Evolutionary conservation across 441 rosid genomes (phyloP), one percentile per base, ranked within the genome.

Genomic region (Daphne laureola): DNA sequence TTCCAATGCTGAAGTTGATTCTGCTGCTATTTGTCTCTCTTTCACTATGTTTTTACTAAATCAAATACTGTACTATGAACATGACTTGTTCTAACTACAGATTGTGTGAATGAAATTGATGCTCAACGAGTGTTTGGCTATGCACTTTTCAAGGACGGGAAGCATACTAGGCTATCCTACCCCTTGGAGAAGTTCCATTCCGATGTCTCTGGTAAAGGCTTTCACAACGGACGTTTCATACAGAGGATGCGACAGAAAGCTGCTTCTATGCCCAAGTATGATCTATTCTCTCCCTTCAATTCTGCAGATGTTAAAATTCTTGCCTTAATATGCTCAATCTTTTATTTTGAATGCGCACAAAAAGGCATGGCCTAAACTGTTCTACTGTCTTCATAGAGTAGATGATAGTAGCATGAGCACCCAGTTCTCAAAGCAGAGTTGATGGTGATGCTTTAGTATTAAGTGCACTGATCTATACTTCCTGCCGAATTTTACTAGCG

Each of bases 201-300:
- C 14, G 79, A 77, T 72, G 83, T 89, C 50, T 73, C 95, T 0
- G 93, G 97, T 35, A 82, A 92, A 70, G 80, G 95, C 67, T 89
- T 89, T 67, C 93, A 89, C 71, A 89, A 86, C 57, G 97, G 87
- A 8, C 90, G 97, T 11, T 89, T 89, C 69, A 82, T 80, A 53
- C 95, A 78, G 71, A 79, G 83, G 65, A 78, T 89, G 90, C 75
- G 87, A 38, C 83, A 84, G 64, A 89, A 86, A 69, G 84, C 95
- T 75, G 78, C 78, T 51, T 43, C 86, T 15, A 82, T 84, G 55
- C 76, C 84, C 58, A 89, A 79, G 97, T 89, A 77, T 13, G 51
- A 56, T 43, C 25, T 47, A 27, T 36, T 23, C 36, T 63, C 4
- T 25, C 35, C 31, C 12, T 27, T 27, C 17, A 42, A 3, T 17